Evolutionary conservation across 2,329 filamentous ascomycete genomes (phyloP).

Genomic region (Fusarium burgessii): DNA sequence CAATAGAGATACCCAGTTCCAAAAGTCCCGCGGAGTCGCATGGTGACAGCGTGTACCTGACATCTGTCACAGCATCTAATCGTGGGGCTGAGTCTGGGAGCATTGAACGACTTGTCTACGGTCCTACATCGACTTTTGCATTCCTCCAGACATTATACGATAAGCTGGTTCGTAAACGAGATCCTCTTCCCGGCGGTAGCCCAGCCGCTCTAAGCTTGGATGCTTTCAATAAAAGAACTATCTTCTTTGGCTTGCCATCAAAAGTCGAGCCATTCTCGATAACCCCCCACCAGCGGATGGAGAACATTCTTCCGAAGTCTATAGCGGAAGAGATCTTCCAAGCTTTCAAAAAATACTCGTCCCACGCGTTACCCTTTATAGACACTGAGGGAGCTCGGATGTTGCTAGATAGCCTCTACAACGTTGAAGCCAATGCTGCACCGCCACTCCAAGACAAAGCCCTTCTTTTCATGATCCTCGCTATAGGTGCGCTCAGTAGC

Average conservation of each 20-base stretch:
- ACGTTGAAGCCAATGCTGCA: accelerated
- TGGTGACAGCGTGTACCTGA: too few relatives aligned
- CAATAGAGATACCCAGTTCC: accelerated
- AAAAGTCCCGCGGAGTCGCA: accelerated
- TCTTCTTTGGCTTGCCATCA: background rate
- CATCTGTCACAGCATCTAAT: background rate
- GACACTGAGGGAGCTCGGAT: accelerated
- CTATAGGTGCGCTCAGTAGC: background rate
- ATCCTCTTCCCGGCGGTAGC: accelerated
- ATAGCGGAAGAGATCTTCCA: accelerated
- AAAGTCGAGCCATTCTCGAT: too few relatives aligned
- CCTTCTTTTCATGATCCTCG: background rate
- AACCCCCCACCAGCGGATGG: too few relatives aligned
- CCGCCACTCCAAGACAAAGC: background rate
- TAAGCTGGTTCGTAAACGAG: background rate
- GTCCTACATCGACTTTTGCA: background rate
- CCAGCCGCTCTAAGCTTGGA: background rate
- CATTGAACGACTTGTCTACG: background rate
- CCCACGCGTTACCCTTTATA: background rate
- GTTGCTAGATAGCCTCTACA: background rate
- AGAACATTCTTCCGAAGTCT: background rate
- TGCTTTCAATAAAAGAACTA: accelerated
- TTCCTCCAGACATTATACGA: background rate
- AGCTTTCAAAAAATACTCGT: background rate
- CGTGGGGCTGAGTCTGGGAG: accelerated